phyloP scores from a whole-genome alignment of 2,329 filamentous ascomycete genomes.

The Pezicula neosporulosa region DNA sequence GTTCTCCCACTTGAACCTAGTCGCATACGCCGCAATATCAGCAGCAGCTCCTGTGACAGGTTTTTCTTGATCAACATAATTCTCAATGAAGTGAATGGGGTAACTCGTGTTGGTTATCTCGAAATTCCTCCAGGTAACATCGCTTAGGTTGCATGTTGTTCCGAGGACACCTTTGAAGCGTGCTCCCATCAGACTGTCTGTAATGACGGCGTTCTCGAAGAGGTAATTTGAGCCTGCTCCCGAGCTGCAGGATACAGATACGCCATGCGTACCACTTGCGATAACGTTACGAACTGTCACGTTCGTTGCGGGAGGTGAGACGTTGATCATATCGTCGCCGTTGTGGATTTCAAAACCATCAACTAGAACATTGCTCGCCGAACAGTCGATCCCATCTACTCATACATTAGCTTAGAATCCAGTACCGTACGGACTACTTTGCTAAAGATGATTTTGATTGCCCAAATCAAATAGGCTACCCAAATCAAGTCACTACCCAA shows the following conservation, averaged over 20 bases:
- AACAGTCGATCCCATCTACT: constrained; percentile 17
- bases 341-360: constrained; percentile 19
- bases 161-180: constrained; percentile 20
- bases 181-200: constrained; percentile 16
- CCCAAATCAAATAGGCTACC: too few relatives aligned
- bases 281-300: constrained; percentile 18
- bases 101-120: constrained; percentile 17
- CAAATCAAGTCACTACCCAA: too few relatives aligned
- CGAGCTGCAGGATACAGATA: constrained; percentile 16
- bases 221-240: constrained; percentile 17
- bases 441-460: too few relatives aligned
- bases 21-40: constrained; percentile 13
- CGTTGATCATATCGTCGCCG: constrained; percentile 19
- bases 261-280: constrained; percentile 17
- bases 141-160: constrained; percentile 18
- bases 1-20: constrained; percentile 17
- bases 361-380: constrained; percentile 16
- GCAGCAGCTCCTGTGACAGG: constrained; percentile 6
- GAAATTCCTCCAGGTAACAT: constrained; percentile 20
- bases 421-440: too few relatives aligned
- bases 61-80: constrained; percentile 19
- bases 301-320: constrained; percentile 17
- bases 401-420: background rate
- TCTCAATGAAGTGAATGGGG: constrained; percentile 21
- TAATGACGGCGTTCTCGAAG: constrained; percentile 17